phyloP scores from a whole-genome alignment of 2,329 filamentous ascomycete species.

The Chrysosporium queenslandicum region DNA sequence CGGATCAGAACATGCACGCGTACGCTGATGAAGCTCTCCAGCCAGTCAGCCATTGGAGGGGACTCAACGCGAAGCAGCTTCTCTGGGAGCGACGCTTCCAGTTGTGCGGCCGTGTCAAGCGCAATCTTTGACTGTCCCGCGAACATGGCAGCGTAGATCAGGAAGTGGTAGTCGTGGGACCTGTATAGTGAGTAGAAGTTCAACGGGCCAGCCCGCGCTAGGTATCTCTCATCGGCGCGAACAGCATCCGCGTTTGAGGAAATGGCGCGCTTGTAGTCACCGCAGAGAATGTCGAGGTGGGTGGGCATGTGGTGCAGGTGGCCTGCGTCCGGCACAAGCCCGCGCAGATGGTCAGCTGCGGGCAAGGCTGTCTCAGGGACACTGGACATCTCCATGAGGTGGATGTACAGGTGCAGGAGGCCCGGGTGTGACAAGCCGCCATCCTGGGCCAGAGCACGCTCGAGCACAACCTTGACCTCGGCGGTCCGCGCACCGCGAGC shows the following conservation, averaged over 20 bases:
- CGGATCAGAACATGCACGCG: slow-evolving; percentile 60
- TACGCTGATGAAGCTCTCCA: slow-evolving; percentile 61
- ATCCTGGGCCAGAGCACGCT: slow-evolving; percentile 45
- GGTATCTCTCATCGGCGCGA: slow-evolving; percentile 56
- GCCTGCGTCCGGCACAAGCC: slow-evolving; percentile 57
- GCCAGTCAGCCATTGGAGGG: slow-evolving; percentile 69
- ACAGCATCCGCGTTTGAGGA: slow-evolving; percentile 58
- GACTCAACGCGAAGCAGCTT: slow-evolving; percentile 53
- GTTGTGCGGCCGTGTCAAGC: slow-evolving; percentile 48
- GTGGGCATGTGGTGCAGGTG: slow-evolving; percentile 69
- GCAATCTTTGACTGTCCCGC: slow-evolving; percentile 55
- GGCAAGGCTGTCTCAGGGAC: slow-evolving; percentile 53
- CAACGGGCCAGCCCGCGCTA: slow-evolving; percentile 46
- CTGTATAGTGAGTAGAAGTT: slow-evolving; percentile 73
- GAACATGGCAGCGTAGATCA: slow-evolving; percentile 70
- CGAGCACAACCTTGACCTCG: slow-evolving; percentile 50
- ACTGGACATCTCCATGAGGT: slow-evolving; percentile 67
- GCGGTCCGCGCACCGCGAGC: slow-evolving; percentile 46
- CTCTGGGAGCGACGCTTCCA: slow-evolving; percentile 55
- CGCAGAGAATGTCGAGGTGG: slow-evolving; percentile 63
- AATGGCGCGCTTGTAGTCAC: slow-evolving; percentile 59
- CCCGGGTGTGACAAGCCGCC: slow-evolving; percentile 53
- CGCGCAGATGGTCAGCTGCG: slow-evolving; percentile 52
- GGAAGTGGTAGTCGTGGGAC: slow-evolving; percentile 64
- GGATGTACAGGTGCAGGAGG: slow-evolving; percentile 64